Evolutionary conservation across 306 rosid species (phyloP).

Genomic region (Adenanthera pavonina): DNA sequence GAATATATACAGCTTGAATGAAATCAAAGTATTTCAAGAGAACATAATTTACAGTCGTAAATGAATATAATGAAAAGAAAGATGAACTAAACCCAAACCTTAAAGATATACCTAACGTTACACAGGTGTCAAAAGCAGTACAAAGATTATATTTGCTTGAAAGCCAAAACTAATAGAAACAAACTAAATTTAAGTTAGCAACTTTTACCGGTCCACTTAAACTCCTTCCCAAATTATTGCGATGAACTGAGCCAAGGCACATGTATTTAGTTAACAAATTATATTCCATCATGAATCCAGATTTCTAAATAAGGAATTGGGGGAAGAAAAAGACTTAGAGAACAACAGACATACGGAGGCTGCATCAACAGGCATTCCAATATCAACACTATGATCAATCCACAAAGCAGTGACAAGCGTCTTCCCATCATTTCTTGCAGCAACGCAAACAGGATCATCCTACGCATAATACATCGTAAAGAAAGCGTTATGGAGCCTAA

Average conservation of each 20-base stretch:
- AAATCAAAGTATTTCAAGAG: not conserved
- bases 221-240: not conserved
- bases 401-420: constrained; percentile 76
- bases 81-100: not conserved
- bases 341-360: constrained; percentile 59
- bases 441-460: constrained; percentile 83
- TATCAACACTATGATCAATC: constrained; percentile 85
- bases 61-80: constrained; percentile 4
- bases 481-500: not conserved
- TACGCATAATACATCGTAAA: constrained; percentile 29
- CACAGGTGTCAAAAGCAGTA: not conserved
- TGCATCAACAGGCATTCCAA: constrained; percentile 67
- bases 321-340: not conserved
- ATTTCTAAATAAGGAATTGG: not conserved
- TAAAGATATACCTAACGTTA: not conserved
- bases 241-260: not conserved
- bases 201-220: not conserved
- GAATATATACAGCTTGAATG: not conserved
- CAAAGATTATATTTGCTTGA: not conserved
- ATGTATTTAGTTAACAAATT: not conserved
- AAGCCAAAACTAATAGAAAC: not conserved
- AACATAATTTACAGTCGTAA: not conserved
- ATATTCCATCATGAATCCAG: not conserved
- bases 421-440: constrained; percentile 79
- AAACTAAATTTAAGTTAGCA: not conserved